These are phyloP conservation scores for Epichloe glyceriae DNA, from an alignment of 2,329 filamentous ascomycete genomes.

Conservation along the genomic window DNA sequence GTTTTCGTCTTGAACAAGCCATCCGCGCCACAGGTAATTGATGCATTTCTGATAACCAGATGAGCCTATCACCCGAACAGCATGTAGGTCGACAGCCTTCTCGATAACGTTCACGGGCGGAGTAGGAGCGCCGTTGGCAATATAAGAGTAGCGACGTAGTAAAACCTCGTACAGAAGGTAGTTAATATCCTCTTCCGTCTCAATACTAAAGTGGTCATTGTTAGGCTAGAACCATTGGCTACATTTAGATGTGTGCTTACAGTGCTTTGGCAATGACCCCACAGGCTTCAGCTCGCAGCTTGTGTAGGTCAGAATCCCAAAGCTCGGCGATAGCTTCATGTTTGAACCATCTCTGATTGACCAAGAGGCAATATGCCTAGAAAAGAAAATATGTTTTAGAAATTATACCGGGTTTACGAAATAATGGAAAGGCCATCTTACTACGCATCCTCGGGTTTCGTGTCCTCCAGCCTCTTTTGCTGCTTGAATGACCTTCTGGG, in stretches of 20 bases:
- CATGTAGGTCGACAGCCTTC: constrained; percentile 85
- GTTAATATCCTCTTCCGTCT: constrained; percentile 63
- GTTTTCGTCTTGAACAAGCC: constrained; percentile 90
- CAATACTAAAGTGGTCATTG: constrained; percentile 46
- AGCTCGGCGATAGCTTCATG: constrained; percentile 69
- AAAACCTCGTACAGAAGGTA: constrained; percentile 73
- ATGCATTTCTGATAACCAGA: constrained; percentile 96
- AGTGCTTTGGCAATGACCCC: constrained; percentile 81
- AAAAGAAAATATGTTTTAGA: background rate
- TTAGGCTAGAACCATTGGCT: background rate
- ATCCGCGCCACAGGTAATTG: constrained; percentile 82
- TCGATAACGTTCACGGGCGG: constrained; percentile 79
- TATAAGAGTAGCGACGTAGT: constrained; percentile 76
- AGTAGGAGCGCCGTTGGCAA: constrained; percentile 59
- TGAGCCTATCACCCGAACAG: constrained; percentile 74
- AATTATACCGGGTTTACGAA: background rate
- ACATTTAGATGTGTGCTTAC: constrained; percentile 21
- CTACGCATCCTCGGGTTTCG: constrained; percentile 65
- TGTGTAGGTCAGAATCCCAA: constrained; percentile 82
- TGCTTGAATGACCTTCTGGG: constrained; percentile 61
- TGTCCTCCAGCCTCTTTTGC: constrained; percentile 69
- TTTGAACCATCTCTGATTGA: constrained; percentile 62
- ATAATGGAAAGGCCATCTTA: constrained; percentile 11
- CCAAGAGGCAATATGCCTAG: constrained; percentile 60
- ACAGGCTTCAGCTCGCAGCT: constrained; percentile 67